Evolutionary conservation across 2,329 filamentous ascomycete genomes (phyloP), one percentile per base, ranked within the genome.

Genomic region (Penicillium corylophilum): DNA sequence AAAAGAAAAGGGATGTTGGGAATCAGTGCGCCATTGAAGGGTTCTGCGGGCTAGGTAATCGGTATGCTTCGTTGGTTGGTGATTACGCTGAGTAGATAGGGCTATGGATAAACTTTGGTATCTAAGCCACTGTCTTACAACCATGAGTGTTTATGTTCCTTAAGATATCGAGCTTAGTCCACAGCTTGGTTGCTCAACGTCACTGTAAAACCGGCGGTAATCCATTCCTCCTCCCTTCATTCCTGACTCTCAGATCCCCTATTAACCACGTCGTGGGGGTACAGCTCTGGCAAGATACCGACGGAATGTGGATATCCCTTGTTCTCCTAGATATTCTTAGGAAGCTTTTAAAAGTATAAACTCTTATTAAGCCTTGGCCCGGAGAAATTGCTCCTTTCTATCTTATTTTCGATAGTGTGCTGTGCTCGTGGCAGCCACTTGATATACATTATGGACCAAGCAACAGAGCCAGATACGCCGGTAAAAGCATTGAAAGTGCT

Each of bases 21-120:
- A 57, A 57, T 41, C 65, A 64, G 43, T 64, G 63, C 51, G 39
- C 39, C 20, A 22, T 41, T 7, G 63, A 69, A 45, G 69, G 71
- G 24, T 74, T 74, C 36, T 71, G 70, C 59, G 71, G 71, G n/a
- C 53, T 72, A 57, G 70, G 71, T 24, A 74, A 74, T 61, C 64
- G 70, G 53, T 74, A 69, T 64, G 68, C 65, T 15, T 68, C 60
- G 22, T 53, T 73, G 49, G 52, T 63, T 39, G 55, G 56, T 24
- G 48, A 57, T 53, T 43, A 41, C 4, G 51, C 52, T 31, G 55
- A 53, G 5, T 41, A 41, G 39, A n/a, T 41, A 41, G 22, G 39
- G 39, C 22, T 41, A 5, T 8, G 39, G 22, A 16, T 41, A 26
- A n/a, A 16, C 39, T 16, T 41, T 13, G 22, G 39, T 41, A 20